Conservation (phyloP, 2,329 filamentous ascomycete species). For the Cercospora sesami region DNA sequence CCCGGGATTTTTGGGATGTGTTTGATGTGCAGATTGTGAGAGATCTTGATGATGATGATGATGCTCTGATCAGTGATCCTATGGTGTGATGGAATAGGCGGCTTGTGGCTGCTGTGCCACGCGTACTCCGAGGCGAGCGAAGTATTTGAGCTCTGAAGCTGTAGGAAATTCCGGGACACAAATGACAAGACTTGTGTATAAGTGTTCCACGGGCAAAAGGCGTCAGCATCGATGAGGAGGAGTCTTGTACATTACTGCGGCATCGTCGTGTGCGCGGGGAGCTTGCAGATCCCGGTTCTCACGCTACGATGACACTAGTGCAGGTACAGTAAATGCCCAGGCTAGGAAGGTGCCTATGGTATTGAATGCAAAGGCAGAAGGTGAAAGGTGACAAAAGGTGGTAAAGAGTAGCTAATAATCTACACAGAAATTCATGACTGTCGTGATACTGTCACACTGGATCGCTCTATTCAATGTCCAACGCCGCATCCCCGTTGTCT, state of each 20-base stretch:
- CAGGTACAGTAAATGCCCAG: constrained; percentile 6
- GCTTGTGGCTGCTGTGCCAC: neutral
- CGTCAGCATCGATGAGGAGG: constrained; percentile 2
- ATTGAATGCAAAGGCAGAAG: neutral
- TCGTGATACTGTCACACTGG: constrained; percentile 9
- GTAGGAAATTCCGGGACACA: neutral
- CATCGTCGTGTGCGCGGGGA: neutral
- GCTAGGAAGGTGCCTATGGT: constrained; percentile 4
- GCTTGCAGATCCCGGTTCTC: neutral
- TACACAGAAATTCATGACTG: constrained; percentile 1
- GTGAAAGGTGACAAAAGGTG: neutral
- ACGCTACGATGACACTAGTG: constrained; percentile 10
- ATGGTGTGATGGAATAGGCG: neutral
- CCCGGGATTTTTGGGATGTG: neutral
- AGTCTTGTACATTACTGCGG: neutral
- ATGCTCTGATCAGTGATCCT: neutral
- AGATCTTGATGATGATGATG: neutral
- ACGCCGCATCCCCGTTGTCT: constrained; percentile 53
- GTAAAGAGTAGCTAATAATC: neutral
- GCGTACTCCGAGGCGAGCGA: neutral
- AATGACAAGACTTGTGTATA: neutral
- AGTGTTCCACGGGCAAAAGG: neutral
- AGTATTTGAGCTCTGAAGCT: neutral
- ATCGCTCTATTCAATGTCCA: constrained; percentile 32
- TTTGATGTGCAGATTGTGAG: neutral